These are phyloP conservation scores for Quercus engelmannii DNA, from an alignment of 306 rosid genomes.

Conservation along the genomic window DNA sequence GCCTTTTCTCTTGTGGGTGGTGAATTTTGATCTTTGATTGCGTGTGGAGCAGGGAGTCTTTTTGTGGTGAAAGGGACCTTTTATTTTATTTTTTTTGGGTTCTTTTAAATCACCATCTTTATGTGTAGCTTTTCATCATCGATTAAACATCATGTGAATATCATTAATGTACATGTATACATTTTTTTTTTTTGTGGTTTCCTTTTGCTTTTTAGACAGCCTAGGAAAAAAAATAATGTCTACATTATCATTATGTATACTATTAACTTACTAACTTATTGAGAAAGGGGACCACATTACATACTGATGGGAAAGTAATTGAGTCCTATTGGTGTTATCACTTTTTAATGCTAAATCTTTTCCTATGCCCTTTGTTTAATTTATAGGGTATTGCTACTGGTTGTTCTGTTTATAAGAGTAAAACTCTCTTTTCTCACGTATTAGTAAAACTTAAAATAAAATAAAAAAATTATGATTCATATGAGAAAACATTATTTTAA, in stretches of 20 bases:
- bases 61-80: slow-evolving; percentile 23
- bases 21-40: slow-evolving; percentile 10
- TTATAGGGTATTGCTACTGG: background rate
- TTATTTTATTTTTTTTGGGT: too few species aligned
- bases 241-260: background rate
- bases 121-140: background rate
- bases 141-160: background rate
- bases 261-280: background rate
- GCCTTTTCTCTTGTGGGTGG: slow-evolving; percentile 21
- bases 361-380: background rate
- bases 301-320: background rate
- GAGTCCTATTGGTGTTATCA: background rate
- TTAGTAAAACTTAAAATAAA: too few species aligned
- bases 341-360: background rate
- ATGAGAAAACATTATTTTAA: too few species aligned
- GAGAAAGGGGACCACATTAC: background rate
- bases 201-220: background rate
- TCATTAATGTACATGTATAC: background rate
- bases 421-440: too few species aligned
- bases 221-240: background rate
- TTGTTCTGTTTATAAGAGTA: too few species aligned
- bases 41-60: slow-evolving; percentile 22
- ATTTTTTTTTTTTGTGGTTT: background rate
- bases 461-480: too few species aligned
- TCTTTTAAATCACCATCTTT: slow-evolving; percentile 11